Conservation (phyloP, 441 rosid species). For the Populus tomentosa region DNA sequence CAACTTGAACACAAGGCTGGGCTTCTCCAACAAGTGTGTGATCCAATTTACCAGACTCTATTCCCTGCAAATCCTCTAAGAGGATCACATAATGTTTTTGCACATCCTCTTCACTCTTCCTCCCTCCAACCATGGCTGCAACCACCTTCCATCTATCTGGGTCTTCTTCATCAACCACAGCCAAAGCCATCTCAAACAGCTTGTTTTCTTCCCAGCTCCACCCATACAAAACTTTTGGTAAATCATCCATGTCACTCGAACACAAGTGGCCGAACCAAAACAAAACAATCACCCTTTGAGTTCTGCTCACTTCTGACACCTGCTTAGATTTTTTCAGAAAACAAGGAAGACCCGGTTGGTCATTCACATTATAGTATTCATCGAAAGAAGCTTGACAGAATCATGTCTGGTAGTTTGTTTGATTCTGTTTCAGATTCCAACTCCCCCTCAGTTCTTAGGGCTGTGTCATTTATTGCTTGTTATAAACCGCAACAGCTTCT, state of each 20-base stretch:
- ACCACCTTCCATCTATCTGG: conserved; percentile 60
- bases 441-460: conserved; percentile 21
- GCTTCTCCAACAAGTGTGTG: conserved; percentile 32
- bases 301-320: conserved; percentile 1
- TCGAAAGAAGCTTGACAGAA: conserved; percentile 16
- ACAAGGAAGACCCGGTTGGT: conserved; percentile 21
- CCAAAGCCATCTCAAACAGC: conserved; percentile 62
- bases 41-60: conserved; percentile 60
- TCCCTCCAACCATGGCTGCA: conserved; percentile 61
- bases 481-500: conserved; percentile 18
- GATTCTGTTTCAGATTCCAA: conserved; percentile 34
- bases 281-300: background rate
- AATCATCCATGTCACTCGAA: conserved; percentile 29
- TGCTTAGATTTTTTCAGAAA: conserved; percentile 4
- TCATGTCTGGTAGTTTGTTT: conserved; percentile 23
- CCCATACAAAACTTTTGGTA: conserved; percentile 32
- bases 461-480: conserved; percentile 27
- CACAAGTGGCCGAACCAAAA: background rate
- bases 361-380: conserved; percentile 36
- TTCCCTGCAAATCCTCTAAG: conserved; percentile 55
- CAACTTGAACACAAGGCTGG: conserved; percentile 37
- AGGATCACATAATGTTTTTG: conserved; percentile 50
- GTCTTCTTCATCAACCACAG: conserved; percentile 51
- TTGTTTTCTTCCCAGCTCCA: conserved; percentile 88
- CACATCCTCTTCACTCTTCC: conserved; percentile 53